A percentile compares a stretch with the other conserved stretches of the same genome.
Evolutionary conservation across 495 filamentous ascomycete species (phyloP).

Genomic region (Tuber melanosporum): DNA sequence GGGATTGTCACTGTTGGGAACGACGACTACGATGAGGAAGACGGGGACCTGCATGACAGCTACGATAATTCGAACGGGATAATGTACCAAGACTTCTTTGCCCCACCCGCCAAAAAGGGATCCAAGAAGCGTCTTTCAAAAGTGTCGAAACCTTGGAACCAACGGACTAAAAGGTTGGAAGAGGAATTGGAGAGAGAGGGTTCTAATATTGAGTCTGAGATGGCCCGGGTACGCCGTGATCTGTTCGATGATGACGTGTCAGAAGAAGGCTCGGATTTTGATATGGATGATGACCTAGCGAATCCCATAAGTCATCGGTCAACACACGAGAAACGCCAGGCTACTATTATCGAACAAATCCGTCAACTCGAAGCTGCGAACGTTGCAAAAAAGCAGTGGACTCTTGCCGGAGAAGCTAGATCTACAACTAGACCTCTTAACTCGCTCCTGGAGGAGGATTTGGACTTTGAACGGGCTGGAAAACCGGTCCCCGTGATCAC

Average conservation of each 20-base stretch:
- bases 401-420: conserved; percentile 77
- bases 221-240: conserved; percentile 82
- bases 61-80: conserved; percentile 63
- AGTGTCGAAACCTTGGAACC: conserved; percentile 28
- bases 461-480: conserved; percentile 92
- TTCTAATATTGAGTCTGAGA: conserved; percentile 62
- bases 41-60: conserved; percentile 48
- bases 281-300: conserved; percentile 49
- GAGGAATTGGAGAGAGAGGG: conserved; percentile 16
- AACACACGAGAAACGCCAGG: conserved; percentile 77
- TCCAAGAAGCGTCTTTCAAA: conserved; percentile 19
- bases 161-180: conserved; percentile 9
- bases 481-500: conserved; percentile 94
- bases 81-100: conserved; percentile 68
- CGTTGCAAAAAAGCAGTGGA: conserved; percentile 88
- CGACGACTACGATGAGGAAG: conserved; percentile 47
- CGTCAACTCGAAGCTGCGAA: conserved; percentile 80
- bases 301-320: conserved; percentile 58
- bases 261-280: conserved; percentile 28
- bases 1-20: conserved; percentile 26
- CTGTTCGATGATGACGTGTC: conserved; percentile 69
- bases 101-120: conserved; percentile 53
- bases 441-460: conserved; percentile 86
- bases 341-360: conserved; percentile 80
- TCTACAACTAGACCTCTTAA: conserved; percentile 78